Evolutionary conservation across 352 stramenopile genomes (phyloP).

Genomic region (Globisporangium paddicum): DNA sequence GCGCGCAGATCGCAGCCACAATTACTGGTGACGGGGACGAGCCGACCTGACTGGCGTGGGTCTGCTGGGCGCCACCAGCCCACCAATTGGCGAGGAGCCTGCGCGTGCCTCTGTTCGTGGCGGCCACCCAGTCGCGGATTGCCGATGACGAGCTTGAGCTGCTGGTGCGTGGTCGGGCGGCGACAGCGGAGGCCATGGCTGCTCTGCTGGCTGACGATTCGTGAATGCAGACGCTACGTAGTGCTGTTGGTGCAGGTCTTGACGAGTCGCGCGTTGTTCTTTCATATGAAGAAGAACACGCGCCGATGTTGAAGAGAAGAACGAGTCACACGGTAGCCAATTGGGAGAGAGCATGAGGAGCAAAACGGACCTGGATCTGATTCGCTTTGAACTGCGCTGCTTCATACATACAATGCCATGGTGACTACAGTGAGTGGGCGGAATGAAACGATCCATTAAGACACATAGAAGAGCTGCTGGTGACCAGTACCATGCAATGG

Average conservation of each 20-base stretch:
- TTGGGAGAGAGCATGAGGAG: no score
- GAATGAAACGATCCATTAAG: no score
- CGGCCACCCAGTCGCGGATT: constrained; percentile 8
- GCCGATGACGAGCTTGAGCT: neutral
- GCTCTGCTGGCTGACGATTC: neutral
- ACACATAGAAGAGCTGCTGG: no score
- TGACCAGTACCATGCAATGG: no score
- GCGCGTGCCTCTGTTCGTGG: constrained; percentile 6
- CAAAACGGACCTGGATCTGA: no score
- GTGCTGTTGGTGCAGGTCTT: no score
- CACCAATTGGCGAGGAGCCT: constrained; percentile 4
- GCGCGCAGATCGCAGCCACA: constrained; percentile 3
- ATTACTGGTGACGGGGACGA: neutral
- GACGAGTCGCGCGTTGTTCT: neutral
- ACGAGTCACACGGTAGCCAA: no score
- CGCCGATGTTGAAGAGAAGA: neutral
- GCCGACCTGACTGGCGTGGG: neutral
- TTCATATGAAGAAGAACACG: neutral
- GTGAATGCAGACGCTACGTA: no score
- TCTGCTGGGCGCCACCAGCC: neutral
- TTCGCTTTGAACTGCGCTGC: no score
- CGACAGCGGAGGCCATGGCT: neutral
- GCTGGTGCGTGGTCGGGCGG: neutral
- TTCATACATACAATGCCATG: no score
- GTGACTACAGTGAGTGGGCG: no score